Evolutionary conservation across 371 early-diverging fungal species (phyloP).

Genomic region (Entomophthora muscae): DNA sequence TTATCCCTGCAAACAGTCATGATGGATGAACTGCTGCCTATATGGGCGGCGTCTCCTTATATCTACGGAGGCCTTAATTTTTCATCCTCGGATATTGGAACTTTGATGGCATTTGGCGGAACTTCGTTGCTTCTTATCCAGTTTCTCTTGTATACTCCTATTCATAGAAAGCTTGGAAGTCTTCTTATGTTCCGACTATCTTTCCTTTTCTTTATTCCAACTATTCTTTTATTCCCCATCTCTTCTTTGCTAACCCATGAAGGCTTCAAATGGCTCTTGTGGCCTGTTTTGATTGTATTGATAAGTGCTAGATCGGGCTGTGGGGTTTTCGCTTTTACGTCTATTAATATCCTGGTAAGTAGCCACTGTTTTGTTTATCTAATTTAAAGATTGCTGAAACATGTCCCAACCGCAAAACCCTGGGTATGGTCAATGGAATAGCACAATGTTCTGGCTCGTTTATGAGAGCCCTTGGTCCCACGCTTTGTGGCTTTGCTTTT

Average conservation of each 20-base stretch:
- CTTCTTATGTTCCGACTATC: conserved; percentile 26
- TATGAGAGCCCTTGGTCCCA: conserved; percentile 46
- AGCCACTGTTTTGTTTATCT: neutral
- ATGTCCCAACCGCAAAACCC: conserved; percentile 13
- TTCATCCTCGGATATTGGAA: conserved; percentile 29
- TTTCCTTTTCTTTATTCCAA: conserved; percentile 18
- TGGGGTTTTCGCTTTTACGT: conserved; percentile 35
- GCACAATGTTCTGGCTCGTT: conserved; percentile 40
- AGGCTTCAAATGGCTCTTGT: conserved; percentile 14
- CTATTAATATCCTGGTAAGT: conserved; percentile 35
- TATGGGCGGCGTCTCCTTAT: conserved; percentile 35
- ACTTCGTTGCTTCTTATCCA: conserved; percentile 30
- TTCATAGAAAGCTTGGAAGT: conserved; percentile 24
- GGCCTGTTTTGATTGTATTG: conserved; percentile 18
- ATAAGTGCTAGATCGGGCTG: conserved; percentile 24
- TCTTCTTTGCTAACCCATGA: neutral
- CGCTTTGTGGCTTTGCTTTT: conserved; percentile 28
- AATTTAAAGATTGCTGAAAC: conserved; percentile 5
- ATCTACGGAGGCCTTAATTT: conserved; percentile 43
- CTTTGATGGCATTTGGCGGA: conserved; percentile 31
- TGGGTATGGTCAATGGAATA: conserved; percentile 56
- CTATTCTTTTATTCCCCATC: conserved; percentile 16
- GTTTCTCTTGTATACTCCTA: conserved; percentile 28
- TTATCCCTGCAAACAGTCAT: conserved; percentile 49
- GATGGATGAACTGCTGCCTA: conserved; percentile 50